Evolutionary conservation across 192 early-diverging fungal species (phyloP).

Genomic region (Podila minutissima): DNA sequence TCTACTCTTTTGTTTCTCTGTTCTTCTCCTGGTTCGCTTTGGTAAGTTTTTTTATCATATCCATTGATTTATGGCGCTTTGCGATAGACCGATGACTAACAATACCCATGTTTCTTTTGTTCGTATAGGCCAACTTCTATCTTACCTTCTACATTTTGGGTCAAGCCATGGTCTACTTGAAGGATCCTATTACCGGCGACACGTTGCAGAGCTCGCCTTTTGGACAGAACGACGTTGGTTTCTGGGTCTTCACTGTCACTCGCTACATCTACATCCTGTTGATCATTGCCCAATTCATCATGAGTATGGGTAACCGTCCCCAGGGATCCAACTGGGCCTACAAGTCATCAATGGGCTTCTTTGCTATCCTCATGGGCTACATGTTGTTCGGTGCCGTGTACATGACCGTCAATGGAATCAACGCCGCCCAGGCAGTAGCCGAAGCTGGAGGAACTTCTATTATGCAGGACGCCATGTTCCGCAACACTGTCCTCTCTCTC

Average conservation of each 20-base stretch:
- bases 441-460: constrained; percentile 18
- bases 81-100: not conserved
- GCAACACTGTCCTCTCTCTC: constrained; percentile 70
- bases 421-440: constrained; percentile 10
- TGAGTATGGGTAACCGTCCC: constrained; percentile 95
- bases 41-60: constrained; percentile 61
- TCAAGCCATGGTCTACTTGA: constrained; percentile 56
- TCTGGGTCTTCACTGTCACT: constrained; percentile 64
- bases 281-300: constrained; percentile 85
- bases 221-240: constrained; percentile 46
- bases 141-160: constrained; percentile 89
- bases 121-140: constrained; percentile 82
- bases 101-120: constrained; percentile 3
- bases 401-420: constrained; percentile 56
- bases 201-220: constrained; percentile 40
- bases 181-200: constrained; percentile 4
- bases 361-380: constrained; percentile 61
- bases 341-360: constrained; percentile 57
- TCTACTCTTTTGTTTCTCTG: constrained; percentile 84
- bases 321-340: constrained; percentile 81
- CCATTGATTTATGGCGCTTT: not conserved
- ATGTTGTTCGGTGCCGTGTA: constrained; percentile 65
- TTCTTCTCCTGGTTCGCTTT: constrained; percentile 93
- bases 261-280: constrained; percentile 78
- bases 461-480: constrained; percentile 63